Evolutionary conservation across 2,329 filamentous ascomycete species (phyloP), one percentile per base, ranked within the genome.

Genomic region (Mycocentrospora acerina): DNA sequence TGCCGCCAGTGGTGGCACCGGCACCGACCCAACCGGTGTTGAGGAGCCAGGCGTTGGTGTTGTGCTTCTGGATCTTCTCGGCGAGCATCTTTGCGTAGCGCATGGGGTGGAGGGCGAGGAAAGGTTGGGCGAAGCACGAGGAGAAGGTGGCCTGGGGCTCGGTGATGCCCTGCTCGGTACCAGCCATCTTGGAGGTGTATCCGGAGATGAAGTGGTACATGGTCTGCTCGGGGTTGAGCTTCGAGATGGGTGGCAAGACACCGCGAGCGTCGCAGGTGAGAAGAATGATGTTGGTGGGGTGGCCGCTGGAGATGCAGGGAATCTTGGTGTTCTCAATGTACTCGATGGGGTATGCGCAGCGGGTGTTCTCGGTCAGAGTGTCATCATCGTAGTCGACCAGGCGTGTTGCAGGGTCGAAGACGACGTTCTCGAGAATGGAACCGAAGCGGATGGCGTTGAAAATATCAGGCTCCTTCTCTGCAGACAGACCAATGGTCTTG

Each of bases 191-290:
- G 67, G 91, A 97, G 51, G 93, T 98, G 81, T 98, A 98, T 60
- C 93, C 93, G 13, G 88, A 95, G 74, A 98, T 98, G 83, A 98
- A 98, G 81, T 98, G 93, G 85, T 97, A 98, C 91, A 98, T 97
- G 71, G 90, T 95, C 77, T 97, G 93, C 62, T 88, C 83, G 52
- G 86, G 82, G 78, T 86, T 83, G 68, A 98, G 86, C 80, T 97
- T 97, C 62, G 90, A 96, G 74, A 98, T 97, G 32, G 93, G 93
- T 40, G 93, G 93, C 40, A 98, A 83, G 33, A 98, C 93, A 77
- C 93, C 93, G 57, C 93, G 89, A 44, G 93, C 93, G 64, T 98
- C 93, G 76, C 93, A 98, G 48, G 93, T 98, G 59, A 98, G 84
- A 59, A 98, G 86, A 67, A 98, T 88, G 73, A 98, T 97, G 83